phyloP scores from a whole-genome alignment of 73 alveolate species.

The Paramecium sexaurelia region DNA sequence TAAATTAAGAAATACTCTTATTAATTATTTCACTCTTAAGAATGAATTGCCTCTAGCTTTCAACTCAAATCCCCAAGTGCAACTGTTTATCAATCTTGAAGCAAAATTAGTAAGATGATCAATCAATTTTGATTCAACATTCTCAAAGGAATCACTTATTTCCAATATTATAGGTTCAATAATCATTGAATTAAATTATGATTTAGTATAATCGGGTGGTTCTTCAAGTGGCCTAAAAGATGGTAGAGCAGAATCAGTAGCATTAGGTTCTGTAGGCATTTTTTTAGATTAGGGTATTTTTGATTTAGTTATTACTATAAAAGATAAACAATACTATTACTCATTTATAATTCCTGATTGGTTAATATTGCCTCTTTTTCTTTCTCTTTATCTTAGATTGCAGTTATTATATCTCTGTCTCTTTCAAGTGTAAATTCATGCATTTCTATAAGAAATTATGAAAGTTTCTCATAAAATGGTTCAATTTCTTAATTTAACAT shows the following conservation, averaged over 20 bases:
- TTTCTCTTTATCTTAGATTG: background rate
- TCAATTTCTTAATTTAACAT: constrained; percentile 1
- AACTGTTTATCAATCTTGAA: background rate
- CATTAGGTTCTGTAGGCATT: constrained; percentile 34
- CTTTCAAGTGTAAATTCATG: background rate
- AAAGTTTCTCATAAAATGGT: constrained; percentile 1
- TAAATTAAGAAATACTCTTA: background rate
- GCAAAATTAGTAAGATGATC: background rate
- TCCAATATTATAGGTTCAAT: background rate
- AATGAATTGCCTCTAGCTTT: background rate
- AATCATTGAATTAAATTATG: background rate
- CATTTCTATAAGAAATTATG: background rate
- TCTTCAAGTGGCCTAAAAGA: background rate
- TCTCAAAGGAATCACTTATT: background rate
- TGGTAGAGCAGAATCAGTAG: constrained; percentile 23
- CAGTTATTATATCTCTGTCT: constrained; percentile 1
- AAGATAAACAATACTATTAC: background rate
- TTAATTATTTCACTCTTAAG: background rate
- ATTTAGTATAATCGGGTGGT: constrained; percentile 8
- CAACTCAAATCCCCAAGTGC: constrained; percentile 45
- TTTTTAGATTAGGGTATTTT: background rate
- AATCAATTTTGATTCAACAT: background rate
- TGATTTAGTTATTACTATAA: constrained; percentile 24
- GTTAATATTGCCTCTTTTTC: constrained; percentile 7
- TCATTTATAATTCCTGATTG: background rate